Conservation (phyloP, 2,329 filamentous ascomycete species). For the Neurospora crassa region DNA sequence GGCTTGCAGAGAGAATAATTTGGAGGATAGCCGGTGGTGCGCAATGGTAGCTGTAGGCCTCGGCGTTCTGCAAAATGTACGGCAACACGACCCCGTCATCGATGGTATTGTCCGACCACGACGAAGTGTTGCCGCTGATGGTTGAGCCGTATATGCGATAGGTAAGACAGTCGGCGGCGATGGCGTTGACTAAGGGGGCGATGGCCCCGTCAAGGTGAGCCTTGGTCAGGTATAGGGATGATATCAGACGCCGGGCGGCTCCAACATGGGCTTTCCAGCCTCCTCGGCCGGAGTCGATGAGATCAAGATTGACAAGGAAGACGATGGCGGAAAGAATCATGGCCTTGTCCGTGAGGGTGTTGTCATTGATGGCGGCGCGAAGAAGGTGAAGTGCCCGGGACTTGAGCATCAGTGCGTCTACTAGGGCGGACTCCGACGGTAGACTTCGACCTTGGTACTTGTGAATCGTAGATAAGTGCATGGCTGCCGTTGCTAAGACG, state of each 20-base stretch:
- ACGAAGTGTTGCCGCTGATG: conserved; percentile 25
- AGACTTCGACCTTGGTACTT: conserved; percentile 21
- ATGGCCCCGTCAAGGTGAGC: conserved; percentile 19
- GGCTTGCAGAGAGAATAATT: conserved; percentile 33
- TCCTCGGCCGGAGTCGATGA: conserved; percentile 39
- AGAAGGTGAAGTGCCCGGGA: conserved; percentile 34
- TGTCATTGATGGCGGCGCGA: conserved; percentile 28
- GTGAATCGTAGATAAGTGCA: conserved; percentile 36
- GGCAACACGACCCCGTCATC: conserved; percentile 26
- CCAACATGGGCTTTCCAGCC: conserved; percentile 39
- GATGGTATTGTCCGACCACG: conserved; percentile 23
- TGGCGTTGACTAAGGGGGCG: conserved; percentile 31
- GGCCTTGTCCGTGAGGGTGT: conserved; percentile 25
- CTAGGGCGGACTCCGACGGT: conserved; percentile 21
- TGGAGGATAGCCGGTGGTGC: conserved; percentile 34
- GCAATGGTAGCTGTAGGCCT: conserved; percentile 37
- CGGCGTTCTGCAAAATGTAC: conserved; percentile 28
- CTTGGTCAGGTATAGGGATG: conserved; percentile 22
- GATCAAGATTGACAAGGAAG: conserved; percentile 41
- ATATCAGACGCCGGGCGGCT: conserved; percentile 35
- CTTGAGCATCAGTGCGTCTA: conserved; percentile 36
- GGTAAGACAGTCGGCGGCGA: conserved; percentile 39
- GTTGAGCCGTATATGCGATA: conserved; percentile 38
- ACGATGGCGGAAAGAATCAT: conserved; percentile 34
- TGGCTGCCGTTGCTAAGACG: conserved; percentile 37